Base-by-base conservation (phyloP, 129 eudicot genomes). In the Cynara cardunculus region DNA sequence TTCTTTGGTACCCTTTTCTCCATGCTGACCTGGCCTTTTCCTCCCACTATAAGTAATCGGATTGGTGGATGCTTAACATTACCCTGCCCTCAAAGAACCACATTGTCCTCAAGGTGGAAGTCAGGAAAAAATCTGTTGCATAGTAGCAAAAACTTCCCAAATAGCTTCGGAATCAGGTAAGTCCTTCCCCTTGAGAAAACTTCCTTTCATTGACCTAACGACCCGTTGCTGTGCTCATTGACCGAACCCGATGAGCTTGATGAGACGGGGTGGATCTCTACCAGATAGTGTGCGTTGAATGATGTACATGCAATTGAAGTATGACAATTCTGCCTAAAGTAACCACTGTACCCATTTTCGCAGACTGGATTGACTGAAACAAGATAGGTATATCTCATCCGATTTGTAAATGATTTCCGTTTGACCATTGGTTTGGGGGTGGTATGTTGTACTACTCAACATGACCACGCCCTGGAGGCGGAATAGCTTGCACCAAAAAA, bases 261-360 rank as follows among this genome's bases (percentile, higher is more conserved):
- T 3, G 0, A 70, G 5, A 2, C 3, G 16, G 0, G 77, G 77
- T 21, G 59, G 77, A 10, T 32, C 26, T 4, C 77, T n/a, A n/a
- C 77, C 77, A 37, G 16, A 73, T 25, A 73, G 8, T 3, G 8
- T 3, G 44, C 25, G 11, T 72, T 18, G 24, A 73, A 73, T 0
- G 16, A 19, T 0, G 76, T 72, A 41, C n/a, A 31, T n/a, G 12
- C 7, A 7, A 21, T 37, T 3, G 77, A 16, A 0, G 64, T 30
- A 7, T 73, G 67, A 35, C 9, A 11, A 78, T 10, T 79, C 76
- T 0, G 76, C 83, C 77, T 69, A 79, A 0, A 70, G 70, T 7
- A 80, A 14, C 77, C 83, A 80, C 7, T 26, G 9, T 0, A 18
- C 1, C 83, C 83, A 80, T 1, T 2, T 25, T n/a, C 4, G 3